A percentile compares a stretch with the other conserved stretches of the same genome.
phyloP scores from a whole-genome alignment of 176 grass and related monocot genomes.

The Oryza glumipatula region DNA sequence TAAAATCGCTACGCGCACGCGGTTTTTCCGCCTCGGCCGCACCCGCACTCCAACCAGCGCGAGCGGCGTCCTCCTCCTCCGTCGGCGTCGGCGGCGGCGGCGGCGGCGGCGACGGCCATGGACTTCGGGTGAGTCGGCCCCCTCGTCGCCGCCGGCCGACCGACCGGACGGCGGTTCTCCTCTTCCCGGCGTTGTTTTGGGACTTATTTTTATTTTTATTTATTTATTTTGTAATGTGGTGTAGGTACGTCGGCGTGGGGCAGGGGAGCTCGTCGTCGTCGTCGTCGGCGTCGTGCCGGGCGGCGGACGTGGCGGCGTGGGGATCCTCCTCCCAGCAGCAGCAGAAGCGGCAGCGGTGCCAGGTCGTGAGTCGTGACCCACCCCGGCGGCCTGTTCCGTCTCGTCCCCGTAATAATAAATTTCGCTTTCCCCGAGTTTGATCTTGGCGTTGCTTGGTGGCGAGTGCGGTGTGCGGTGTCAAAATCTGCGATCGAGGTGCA shows the following conservation, averaged over 20 bases:
- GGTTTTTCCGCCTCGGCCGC: background rate
- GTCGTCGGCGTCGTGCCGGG: conserved; percentile 37
- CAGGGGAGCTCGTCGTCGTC: conserved; percentile 28
- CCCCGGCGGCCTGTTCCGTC: background rate
- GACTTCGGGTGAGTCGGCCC: conserved; percentile 30
- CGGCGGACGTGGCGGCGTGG: conserved; percentile 7
- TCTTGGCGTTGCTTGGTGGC: background rate
- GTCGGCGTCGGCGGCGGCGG: background rate
- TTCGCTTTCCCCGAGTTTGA: background rate
- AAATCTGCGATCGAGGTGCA: background rate
- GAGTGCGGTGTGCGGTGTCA: background rate
- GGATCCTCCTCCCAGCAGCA: conserved; percentile 19
- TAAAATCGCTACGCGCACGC: conserved; percentile 26
- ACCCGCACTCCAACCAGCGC: background rate
- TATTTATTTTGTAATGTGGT: background rate
- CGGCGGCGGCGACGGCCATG: conserved; percentile 24
- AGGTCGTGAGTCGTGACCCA: conserved; percentile 34
- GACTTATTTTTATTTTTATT: too few relatives aligned
- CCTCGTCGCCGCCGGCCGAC: background rate
- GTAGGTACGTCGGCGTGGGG: conserved; percentile 45
- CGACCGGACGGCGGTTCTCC: background rate
- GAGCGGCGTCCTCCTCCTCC: background rate
- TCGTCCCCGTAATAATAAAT: too few relatives aligned
- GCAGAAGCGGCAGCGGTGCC: conserved; percentile 63
- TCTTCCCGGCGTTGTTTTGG: background rate